phyloP scores from a whole-genome alignment of 2,329 filamentous ascomycete genomes.

The Monosporascus sp. region DNA sequence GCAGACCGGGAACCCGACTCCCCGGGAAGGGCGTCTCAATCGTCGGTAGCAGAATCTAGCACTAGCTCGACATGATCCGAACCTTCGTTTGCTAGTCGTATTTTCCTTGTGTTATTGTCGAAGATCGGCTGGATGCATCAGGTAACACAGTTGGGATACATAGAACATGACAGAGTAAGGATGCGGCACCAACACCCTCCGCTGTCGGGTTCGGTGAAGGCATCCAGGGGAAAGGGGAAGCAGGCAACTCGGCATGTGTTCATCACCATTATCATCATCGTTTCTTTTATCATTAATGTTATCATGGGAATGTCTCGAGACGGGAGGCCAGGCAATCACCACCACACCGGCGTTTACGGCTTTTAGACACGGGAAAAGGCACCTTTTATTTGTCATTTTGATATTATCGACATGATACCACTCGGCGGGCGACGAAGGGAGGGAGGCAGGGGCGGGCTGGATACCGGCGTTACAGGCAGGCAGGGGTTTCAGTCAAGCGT shows the following conservation, averaged over 20 bases:
- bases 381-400: too few species aligned
- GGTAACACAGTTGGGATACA: background rate
- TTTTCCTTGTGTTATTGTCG: background rate
- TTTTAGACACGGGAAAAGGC: too few species aligned
- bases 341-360: too few species aligned
- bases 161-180: background rate
- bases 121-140: background rate
- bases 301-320: too few species aligned
- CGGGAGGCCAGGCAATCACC: too few species aligned
- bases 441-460: background rate
- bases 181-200: background rate
- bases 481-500: too few species aligned
- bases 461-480: background rate
- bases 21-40: conserved; percentile 12
- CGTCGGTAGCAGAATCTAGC: conserved; percentile 17
- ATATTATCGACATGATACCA: background rate
- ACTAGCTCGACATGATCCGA: conserved; percentile 2
- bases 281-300: too few species aligned
- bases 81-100: background rate
- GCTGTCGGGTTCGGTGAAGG: background rate
- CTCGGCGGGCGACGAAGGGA: background rate
- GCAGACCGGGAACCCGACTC: conserved; percentile 15
- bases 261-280: too few species aligned
- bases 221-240: background rate
- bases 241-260: too few species aligned